Evolutionary conservation across 306 rosid species (phyloP).

Genomic region (Begonia masoniana): DNA sequence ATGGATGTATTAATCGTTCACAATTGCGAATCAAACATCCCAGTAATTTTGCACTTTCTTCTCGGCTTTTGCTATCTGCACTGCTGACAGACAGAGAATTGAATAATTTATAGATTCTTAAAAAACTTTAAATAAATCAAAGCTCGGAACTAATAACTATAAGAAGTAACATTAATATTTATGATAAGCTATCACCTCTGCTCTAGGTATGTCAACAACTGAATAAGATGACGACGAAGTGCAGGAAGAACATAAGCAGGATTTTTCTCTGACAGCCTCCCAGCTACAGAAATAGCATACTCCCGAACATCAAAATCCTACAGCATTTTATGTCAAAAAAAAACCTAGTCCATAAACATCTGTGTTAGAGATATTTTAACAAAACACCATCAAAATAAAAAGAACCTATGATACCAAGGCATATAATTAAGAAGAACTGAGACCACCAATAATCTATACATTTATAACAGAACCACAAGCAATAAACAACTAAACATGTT

Average conservation of each 20-base stretch:
- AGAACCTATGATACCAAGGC: too few relatives aligned
- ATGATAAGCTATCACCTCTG: slow-evolving; percentile 46
- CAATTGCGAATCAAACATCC: slow-evolving; percentile 95
- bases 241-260: slow-evolving; percentile 99
- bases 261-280: slow-evolving; percentile 91
- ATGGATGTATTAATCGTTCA: slow-evolving; percentile 85
- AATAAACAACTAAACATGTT: too few relatives aligned
- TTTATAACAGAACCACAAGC: too few relatives aligned
- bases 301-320: slow-evolving; percentile 97
- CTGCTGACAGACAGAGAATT: slow-evolving; percentile 50
- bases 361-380: slow-evolving; percentile 4
- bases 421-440: too few relatives aligned
- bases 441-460: too few relatives aligned
- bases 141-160: neutral
- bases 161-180: neutral
- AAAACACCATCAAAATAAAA: too few relatives aligned
- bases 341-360: neutral
- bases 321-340: slow-evolving; percentile 3
- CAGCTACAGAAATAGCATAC: slow-evolving; percentile 87
- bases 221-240: slow-evolving; percentile 97
- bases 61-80: slow-evolving; percentile 98
- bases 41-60: slow-evolving; percentile 94
- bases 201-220: slow-evolving; percentile 75
- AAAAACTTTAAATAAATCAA: too few relatives aligned
- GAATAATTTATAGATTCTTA: slow-evolving; percentile 9